Evolutionary conservation across 768 basidiomycete genomes (phyloP), one percentile per base, ranked within the genome.

Genomic region (Termitomyces sp.): DNA sequence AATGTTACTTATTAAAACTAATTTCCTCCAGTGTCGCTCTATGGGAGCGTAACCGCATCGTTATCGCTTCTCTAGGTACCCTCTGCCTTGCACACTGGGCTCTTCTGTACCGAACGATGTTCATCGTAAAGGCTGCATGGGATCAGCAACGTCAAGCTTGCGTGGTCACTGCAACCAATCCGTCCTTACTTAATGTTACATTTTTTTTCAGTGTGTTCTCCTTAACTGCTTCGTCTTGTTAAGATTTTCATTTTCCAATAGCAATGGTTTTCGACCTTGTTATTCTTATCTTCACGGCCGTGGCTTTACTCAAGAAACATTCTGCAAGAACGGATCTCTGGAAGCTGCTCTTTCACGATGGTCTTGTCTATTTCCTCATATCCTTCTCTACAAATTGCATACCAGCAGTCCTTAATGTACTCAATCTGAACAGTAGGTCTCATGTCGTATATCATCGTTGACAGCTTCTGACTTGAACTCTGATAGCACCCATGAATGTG

Each of bases 191-290:
- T 53, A 86, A 83, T 57, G 70, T 80, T 51, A 84, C 81, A 16
- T 89, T 87, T 70, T 86, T 88, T 69, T 86, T 81, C 67, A 90
- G 88, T 87, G 64, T 51, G 84, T 76, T 20, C 28, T 39, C 31
- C 18, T n/a, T 22, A 13, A 10, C 16, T 15, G 10, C 29, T 46
- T 20, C 36, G 33, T 37, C 9, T 44, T 12, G 39, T 34, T 55
- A 1, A 31, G 12, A 26, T 18, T 50, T 13, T 53, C 31, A 18
- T 44, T 1, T 48, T 51, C 44, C 28, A 8, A 34, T 55, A 88
- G 87, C 87, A 3, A 87, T 88, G 85, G 80, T 70, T 29, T 88
- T 88, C 62, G 86, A 88, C 63, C 76, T 86, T 31, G 69, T 80
- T 39, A 84, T 88, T 59, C 72, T 87, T 24, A 62, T 77, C 13